Percentiles rank a stretch among this genome's conserved stretches.
Conservation (phyloP, 108 stramenopile species). For the Epithemia pelagica region DNA sequence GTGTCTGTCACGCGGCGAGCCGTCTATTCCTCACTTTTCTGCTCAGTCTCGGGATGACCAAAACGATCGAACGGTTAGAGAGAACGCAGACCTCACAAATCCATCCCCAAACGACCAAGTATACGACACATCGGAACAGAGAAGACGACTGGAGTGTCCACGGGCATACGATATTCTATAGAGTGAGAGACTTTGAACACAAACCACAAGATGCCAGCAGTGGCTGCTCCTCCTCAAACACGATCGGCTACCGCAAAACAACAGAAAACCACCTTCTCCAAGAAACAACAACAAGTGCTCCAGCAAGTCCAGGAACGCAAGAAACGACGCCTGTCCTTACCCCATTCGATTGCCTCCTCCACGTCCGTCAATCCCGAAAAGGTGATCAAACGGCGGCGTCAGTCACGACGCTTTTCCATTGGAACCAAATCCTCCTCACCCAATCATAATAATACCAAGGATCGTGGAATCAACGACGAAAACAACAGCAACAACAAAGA, state of each 20-base stretch:
- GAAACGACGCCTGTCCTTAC: background rate
- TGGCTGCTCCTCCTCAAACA: no score
- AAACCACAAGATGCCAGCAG: no score
- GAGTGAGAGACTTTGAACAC: no score
- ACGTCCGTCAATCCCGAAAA: background rate
- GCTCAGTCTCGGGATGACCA: no score
- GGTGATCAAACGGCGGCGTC: background rate
- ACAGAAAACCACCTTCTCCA: no score
- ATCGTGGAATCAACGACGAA: background rate
- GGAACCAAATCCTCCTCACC: background rate
- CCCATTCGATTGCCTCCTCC: background rate
- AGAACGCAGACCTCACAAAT: no score
- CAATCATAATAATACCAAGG: background rate
- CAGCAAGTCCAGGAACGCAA: background rate
- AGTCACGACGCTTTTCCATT: background rate
- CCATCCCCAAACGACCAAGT: no score
- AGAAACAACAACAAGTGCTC: no score
- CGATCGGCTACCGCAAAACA: no score
- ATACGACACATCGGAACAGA: background rate
- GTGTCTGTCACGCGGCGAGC: constrained; percentile 1
- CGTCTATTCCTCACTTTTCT: background rate
- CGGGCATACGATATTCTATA: no score
- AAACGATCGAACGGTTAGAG: no score
- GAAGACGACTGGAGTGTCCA: no score
- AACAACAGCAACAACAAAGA: background rate